Conservation (phyloP, 768 basidiomycete genomes). For the Flagelloscypha sp. region DNA sequence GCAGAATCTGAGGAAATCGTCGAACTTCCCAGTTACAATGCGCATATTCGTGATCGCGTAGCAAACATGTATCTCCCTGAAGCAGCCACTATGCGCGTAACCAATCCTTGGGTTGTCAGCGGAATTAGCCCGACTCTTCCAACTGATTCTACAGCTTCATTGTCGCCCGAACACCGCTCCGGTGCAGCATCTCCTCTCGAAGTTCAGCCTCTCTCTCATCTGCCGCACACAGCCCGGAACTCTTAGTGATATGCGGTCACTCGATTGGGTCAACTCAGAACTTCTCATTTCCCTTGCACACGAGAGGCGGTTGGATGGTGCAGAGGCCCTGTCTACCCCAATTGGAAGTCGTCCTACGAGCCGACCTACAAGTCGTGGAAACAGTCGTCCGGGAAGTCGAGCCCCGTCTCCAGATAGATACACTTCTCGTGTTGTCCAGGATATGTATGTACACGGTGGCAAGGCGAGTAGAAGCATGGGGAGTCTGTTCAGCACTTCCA, state of each 20-base stretch:
- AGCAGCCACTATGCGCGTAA: conserved; percentile 50
- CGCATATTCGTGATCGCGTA: conserved; percentile 87
- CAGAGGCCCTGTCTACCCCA: neutral
- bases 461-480: conserved; percentile 45
- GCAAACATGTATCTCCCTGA: conserved; percentile 69
- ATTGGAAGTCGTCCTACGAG: conserved; percentile 21
- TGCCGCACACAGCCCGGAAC: conserved; percentile 41
- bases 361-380: conserved; percentile 16
- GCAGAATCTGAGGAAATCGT: conserved; percentile 45
- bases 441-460: conserved; percentile 45
- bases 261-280: conserved; percentile 84
- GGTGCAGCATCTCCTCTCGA: conserved; percentile 33
- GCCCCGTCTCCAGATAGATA: conserved; percentile 50
- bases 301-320: conserved; percentile 1
- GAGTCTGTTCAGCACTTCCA: conserved; percentile 45
- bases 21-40: conserved; percentile 81
- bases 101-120: conserved; percentile 51
- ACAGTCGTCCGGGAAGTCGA: conserved; percentile 35
- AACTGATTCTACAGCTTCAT: conserved; percentile 12
- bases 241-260: conserved; percentile 35
- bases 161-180: conserved; percentile 17
- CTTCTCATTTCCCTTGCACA: conserved; percentile 51
- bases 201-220: conserved; percentile 28
- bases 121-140: conserved; percentile 28
- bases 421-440: conserved; percentile 12